phyloP scores from a whole-genome alignment of 1,284 basidiomycete genomes.

The Cryptococcus sp. region DNA sequence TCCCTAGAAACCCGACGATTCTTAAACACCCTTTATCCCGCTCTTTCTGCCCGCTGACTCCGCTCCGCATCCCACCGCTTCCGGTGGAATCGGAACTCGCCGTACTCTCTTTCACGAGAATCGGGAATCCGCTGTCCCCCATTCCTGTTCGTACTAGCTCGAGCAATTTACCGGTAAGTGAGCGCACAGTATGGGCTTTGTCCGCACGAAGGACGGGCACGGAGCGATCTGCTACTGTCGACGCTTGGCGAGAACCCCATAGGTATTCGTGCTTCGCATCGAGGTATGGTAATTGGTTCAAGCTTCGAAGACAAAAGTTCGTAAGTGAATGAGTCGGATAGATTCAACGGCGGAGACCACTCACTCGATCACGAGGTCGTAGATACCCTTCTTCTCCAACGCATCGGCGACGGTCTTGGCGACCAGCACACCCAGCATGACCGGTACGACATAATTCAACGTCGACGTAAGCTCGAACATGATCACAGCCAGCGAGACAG shows the following conservation, averaged over 20 bases:
- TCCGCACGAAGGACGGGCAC: constrained; percentile 46
- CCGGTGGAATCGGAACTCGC: constrained; percentile 44
- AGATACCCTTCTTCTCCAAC: constrained; percentile 90
- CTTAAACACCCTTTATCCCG: constrained; percentile 52
- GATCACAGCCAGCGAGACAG: constrained; percentile 89
- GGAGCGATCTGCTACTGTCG: constrained; percentile 65
- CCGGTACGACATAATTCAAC: constrained; percentile 89
- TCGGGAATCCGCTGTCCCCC: constrained; percentile 84
- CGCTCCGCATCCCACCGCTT: constrained; percentile 6
- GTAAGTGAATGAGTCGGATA: neutral
- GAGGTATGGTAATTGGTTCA: constrained; percentile 82
- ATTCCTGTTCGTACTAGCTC: constrained; percentile 45
- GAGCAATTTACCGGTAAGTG: constrained; percentile 46
- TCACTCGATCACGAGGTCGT: constrained; percentile 89
- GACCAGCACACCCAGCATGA: constrained; percentile 83
- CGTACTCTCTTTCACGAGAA: constrained; percentile 61
- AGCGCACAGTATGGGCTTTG: constrained; percentile 46
- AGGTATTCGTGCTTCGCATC: constrained; percentile 85
- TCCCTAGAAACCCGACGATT: constrained; percentile 89
- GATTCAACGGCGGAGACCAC: constrained; percentile 23
- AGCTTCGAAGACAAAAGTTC: constrained; percentile 47
- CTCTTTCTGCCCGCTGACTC: constrained; percentile 7
- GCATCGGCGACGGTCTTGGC: constrained; percentile 93
- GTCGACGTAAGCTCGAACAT: constrained; percentile 96
- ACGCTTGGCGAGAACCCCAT: constrained; percentile 75